Base-by-base conservation (phyloP, 1,284 basidiomycete genomes). In the Testicularia cyperi region DNA sequence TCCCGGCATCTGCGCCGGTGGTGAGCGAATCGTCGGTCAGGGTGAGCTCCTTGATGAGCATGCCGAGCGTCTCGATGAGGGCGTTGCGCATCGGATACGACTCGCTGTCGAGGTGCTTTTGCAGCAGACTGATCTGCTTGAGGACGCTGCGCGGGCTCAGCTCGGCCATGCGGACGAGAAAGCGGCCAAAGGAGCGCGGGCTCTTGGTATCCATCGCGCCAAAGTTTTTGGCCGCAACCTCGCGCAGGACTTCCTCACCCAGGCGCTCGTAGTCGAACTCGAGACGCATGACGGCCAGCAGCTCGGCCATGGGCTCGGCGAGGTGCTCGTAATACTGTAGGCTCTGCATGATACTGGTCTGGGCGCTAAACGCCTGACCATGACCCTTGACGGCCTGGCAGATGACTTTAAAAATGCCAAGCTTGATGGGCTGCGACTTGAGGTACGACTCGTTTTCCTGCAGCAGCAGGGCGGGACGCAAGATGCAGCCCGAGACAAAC, bases 321-420 rank as follows among this genome's bases (percentile, higher is more conserved):
- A 96, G 83, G 75, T 97, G 92, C 69, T 98, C 94, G 69, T 87
- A 90, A 78, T 94, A 95, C 54, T 94, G 91, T 12, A 98, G 80
- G 44, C 84, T 85, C 76, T 96, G 92, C 78, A 92, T 87, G 77
- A 98, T 90, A 54, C 84, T 85, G 44, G 90, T 92, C 71, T 95
- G 91, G 5, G 66, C 73, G 27, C 53, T 58, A 25, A 71, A 85
- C 1, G 84, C 82, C 65, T 97, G 92, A 1, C 83, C 85, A 64
- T 97, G 92, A 61, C 87, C 85, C 74, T 96, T 97, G 61, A 96
- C 90, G 0, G 92, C 88, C 37, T 88, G 80, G 77, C 91, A 95
- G 55, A 97, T 86, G 64, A 92, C 85, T 70, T 90, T 89, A 82
- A 88, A 92, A 19, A 90, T 83, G 20, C 84, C 85, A 37, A 84